phyloP scores from a whole-genome alignment of 2,329 filamentous ascomycete species.

The Monosporascus sp. region DNA sequence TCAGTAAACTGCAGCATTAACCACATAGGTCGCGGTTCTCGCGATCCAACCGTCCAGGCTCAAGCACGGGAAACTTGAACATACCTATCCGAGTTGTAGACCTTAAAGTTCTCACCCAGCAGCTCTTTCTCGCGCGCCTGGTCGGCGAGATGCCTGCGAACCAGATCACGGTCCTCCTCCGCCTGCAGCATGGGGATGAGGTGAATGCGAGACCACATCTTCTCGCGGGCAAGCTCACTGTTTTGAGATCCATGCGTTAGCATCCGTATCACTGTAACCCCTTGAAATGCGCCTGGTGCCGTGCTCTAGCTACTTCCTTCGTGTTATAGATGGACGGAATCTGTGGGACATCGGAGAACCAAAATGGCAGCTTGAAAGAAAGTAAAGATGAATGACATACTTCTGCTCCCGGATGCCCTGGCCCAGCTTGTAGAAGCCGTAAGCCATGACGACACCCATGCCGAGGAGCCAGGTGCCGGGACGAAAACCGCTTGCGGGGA shows the following conservation, averaged over 20 bases:
- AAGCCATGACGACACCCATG: conserved; percentile 74
- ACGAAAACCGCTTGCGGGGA: conserved; percentile 85
- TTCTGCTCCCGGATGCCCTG: conserved; percentile 85
- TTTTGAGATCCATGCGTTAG: too few relatives aligned
- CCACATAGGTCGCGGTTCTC: not conserved
- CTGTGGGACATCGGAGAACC: too few relatives aligned
- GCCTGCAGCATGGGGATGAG: conserved; percentile 90
- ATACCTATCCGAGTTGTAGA: conserved; percentile 86
- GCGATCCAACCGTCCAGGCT: conserved; percentile 1
- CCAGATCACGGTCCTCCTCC: conserved; percentile 93
- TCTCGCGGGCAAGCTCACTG: conserved; percentile 91
- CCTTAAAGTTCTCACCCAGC: conserved; percentile 73
- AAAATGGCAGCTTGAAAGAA: not conserved
- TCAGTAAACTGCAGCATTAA: not conserved
- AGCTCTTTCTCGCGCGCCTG: conserved; percentile 87
- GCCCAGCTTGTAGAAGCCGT: conserved; percentile 83
- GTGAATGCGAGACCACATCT: conserved; percentile 97
- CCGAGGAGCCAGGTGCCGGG: conserved; percentile 73
- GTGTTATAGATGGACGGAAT: too few relatives aligned
- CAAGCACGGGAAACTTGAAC: conserved; percentile 22
- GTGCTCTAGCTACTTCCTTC: too few relatives aligned
- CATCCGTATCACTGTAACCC: too few relatives aligned
- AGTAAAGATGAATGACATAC: conserved; percentile 46
- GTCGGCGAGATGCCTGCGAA: conserved; percentile 79
- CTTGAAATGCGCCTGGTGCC: too few relatives aligned